Conservation (phyloP, 2,329 filamentous ascomycete species). For the Cordyceps fumosorosea region DNA sequence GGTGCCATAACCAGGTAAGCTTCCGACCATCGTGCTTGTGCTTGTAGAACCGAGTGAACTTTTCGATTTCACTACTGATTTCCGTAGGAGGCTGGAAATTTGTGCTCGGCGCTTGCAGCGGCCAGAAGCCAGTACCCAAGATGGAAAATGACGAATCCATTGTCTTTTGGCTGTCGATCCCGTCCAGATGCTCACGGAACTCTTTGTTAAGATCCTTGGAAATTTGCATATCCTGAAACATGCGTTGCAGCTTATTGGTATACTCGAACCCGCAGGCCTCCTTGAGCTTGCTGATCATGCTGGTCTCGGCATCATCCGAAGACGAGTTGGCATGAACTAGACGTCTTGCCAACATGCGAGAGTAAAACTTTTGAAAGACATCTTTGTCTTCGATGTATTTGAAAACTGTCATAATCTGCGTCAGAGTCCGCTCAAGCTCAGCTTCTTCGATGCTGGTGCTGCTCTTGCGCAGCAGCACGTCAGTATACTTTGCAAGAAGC, state of each 20-base stretch:
- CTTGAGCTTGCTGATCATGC: constrained; percentile 99
- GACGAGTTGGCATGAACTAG: constrained; percentile 92
- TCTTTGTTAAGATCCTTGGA: constrained; percentile 92
- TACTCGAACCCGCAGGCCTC: constrained; percentile 98
- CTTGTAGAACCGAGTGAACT: constrained; percentile 87
- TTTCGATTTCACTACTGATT: constrained; percentile 80
- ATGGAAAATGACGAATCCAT: constrained; percentile 87
- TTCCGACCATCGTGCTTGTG: constrained; percentile 96
- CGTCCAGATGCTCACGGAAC: constrained; percentile 71
- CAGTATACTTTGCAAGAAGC: constrained; percentile 89
- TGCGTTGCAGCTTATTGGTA: constrained; percentile 97
- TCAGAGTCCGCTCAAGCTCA: constrained; percentile 81
- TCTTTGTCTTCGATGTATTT: constrained; percentile 99
- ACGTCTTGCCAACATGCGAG: constrained; percentile 89
- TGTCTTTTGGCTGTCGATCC: constrained; percentile 52
- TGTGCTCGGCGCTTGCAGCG: constrained; percentile 77
- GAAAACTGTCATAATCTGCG: constrained; percentile 98
- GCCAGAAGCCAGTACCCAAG: constrained; percentile 96
- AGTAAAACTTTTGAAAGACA: constrained; percentile 99
- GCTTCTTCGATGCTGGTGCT: constrained; percentile 89
- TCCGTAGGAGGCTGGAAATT: constrained; percentile 82
- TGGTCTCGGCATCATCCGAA: constrained; percentile 94
- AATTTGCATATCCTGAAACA: constrained; percentile 99
- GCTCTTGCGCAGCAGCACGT: constrained; percentile 86
- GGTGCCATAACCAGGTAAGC: constrained; percentile 94